Percentiles rank a stretch among this genome's conserved stretches.
Conservation (phyloP, 2,329 filamentous ascomycete genomes). For the Aureobasidium sp. region DNA sequence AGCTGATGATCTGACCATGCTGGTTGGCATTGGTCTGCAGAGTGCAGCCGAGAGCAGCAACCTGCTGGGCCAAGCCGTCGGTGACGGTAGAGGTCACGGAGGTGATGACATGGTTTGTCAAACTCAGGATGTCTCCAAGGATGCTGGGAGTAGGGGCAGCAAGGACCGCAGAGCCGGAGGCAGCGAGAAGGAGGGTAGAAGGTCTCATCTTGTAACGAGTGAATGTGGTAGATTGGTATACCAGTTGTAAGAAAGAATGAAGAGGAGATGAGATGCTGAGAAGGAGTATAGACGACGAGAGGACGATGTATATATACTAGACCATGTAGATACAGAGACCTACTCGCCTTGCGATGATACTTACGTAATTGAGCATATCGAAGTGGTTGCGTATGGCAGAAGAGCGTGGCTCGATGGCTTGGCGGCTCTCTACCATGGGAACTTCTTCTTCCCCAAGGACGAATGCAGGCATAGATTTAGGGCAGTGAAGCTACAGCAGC, state of each 20-base stretch:
- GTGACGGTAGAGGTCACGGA: background rate
- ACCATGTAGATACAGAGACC: background rate
- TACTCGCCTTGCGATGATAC: background rate
- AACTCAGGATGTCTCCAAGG: background rate
- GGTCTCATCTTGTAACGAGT: background rate
- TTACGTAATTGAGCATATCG: background rate
- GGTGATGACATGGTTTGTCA: background rate
- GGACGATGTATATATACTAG: background rate
- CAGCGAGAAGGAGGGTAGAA: slow-evolving; percentile 5
- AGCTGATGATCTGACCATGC: background rate
- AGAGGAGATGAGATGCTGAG: background rate
- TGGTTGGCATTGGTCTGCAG: slow-evolving; percentile 13
- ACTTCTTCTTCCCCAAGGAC: background rate
- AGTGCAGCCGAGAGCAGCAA: slow-evolving; percentile 6
- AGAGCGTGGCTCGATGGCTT: background rate
- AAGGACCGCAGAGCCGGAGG: slow-evolving; percentile 11
- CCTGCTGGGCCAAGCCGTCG: background rate
- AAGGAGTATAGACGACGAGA: background rate
- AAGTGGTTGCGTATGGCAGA: background rate
- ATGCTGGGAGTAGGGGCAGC: slow-evolving; percentile 5
- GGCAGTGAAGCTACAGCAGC: background rate
- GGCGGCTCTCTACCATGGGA: background rate
- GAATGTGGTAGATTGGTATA: background rate
- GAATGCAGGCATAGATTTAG: background rate
- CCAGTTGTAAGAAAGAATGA: background rate